A percentile compares a stretch with the other conserved stretches of the same genome.
phyloP scores from a whole-genome alignment of 2,329 filamentous ascomycete species.

The Exophiala sp. region DNA sequence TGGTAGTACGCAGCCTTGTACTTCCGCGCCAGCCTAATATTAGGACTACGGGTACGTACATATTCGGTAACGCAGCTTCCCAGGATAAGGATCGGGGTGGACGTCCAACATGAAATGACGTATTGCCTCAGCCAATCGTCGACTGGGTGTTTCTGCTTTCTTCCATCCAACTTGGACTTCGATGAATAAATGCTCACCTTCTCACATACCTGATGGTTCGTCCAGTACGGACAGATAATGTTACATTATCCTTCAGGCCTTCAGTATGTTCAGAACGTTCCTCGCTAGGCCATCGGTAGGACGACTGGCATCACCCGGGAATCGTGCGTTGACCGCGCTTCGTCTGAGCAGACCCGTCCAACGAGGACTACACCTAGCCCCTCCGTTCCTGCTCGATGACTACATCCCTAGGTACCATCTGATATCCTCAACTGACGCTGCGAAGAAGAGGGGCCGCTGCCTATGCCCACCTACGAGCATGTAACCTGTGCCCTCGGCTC shows the following conservation, averaged over 20 bases:
- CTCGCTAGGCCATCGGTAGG: slow-evolving; percentile 9
- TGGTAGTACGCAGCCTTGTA: too few species aligned
- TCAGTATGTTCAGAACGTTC: slow-evolving; percentile 19
- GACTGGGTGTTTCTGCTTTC: background rate
- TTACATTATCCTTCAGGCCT: background rate
- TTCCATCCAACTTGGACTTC: background rate
- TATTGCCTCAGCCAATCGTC: slow-evolving; percentile 4
- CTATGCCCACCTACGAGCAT: slow-evolving; percentile 69
- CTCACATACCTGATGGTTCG: too few species aligned
- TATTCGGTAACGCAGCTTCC: background rate
- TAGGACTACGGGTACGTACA: too few species aligned
- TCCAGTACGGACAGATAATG: background rate
- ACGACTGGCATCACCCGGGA: background rate
- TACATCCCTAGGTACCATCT: slow-evolving; percentile 68
- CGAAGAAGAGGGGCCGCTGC: slow-evolving; percentile 68
- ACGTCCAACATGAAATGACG: background rate
- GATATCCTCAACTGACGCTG: slow-evolving; percentile 60
- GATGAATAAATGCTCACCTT: background rate
- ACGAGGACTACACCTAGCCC: slow-evolving; percentile 48
- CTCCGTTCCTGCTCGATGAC: slow-evolving; percentile 65
- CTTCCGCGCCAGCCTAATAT: too few species aligned
- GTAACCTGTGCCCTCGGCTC: slow-evolving; percentile 71
- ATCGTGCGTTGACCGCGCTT: background rate
- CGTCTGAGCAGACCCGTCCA: background rate
- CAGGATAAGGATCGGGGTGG: too few species aligned